Evolutionary conservation across 805 yeast genomes (phyloP).

Genomic region (Teunomyces tritomae): DNA sequence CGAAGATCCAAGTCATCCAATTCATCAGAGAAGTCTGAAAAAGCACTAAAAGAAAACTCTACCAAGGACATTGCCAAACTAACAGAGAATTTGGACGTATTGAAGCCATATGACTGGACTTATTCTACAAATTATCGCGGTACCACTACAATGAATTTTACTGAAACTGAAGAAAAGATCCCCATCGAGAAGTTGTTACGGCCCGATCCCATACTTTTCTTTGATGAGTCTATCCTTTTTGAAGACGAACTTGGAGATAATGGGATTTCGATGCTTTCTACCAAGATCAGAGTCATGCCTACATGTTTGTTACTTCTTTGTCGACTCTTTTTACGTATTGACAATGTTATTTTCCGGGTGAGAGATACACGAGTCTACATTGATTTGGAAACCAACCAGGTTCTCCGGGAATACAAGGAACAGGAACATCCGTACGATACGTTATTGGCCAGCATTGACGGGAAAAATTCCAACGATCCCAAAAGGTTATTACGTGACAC

Average conservation of each 20-base stretch:
- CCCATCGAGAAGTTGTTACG: conserved; percentile 69
- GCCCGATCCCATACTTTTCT: conserved; percentile 85
- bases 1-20: conserved; percentile 24
- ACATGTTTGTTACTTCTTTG: conserved; percentile 69
- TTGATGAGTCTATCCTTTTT: conserved; percentile 81
- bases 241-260: conserved; percentile 98
- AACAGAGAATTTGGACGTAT: conserved; percentile 49
- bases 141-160: conserved; percentile 30
- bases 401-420: conserved; percentile 75
- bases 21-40: conserved; percentile 20
- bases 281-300: conserved; percentile 87
- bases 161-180: conserved; percentile 32
- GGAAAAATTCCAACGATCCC: conserved; percentile 30
- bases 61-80: conserved; percentile 34
- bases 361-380: conserved; percentile 82
- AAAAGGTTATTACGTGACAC: conserved; percentile 65
- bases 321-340: conserved; percentile 83
- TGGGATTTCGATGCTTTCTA: conserved; percentile 76
- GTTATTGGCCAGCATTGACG: conserved; percentile 23
- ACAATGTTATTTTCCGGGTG: conserved; percentile 79
- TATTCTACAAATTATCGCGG: conserved; percentile 83
- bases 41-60: conserved; percentile 23
- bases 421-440: conserved; percentile 43
- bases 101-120: conserved; percentile 95
- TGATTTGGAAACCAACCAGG: conserved; percentile 62